Percentiles rank a stretch among this genome's conserved stretches.
phyloP scores from a whole-genome alignment of 2,329 filamentous ascomycete species.

The Ilyonectria destructans region DNA sequence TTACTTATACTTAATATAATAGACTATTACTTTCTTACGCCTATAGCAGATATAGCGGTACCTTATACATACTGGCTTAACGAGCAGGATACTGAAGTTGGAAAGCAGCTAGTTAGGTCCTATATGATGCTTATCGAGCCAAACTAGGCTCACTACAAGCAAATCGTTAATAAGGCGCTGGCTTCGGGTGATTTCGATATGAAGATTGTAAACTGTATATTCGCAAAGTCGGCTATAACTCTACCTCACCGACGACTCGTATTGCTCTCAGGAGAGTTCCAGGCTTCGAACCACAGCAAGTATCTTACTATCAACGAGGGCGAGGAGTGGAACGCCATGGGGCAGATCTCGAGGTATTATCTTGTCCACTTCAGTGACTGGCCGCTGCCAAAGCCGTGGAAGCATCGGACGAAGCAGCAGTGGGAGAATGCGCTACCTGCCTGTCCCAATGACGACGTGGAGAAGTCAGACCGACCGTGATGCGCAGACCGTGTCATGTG shows the following conservation, averaged over 20 bases:
- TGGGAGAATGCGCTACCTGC: conserved; percentile 20
- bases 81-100: conserved; percentile 3
- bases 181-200: conserved; percentile 33
- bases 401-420: conserved; percentile 8
- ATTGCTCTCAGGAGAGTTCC: conserved; percentile 30
- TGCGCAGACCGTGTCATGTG: conserved; percentile 23
- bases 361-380: conserved; percentile 28
- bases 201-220: conserved; percentile 35
- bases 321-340: conserved; percentile 29
- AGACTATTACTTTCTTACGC: conserved; percentile 24
- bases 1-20: conserved; percentile 25
- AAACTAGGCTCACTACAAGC: conserved; percentile 12
- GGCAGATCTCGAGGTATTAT: conserved; percentile 6
- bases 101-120: conserved; percentile 21
- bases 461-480: background rate
- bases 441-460: conserved; percentile 2
- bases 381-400: conserved; percentile 25
- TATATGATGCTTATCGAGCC: conserved; percentile 33
- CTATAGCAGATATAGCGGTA: conserved; percentile 11
- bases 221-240: conserved; percentile 34
- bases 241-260: conserved; percentile 29
- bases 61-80: conserved; percentile 24
- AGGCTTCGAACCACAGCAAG: conserved; percentile 21
- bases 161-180: conserved; percentile 23
- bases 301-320: conserved; percentile 24